A percentile compares a stretch with the other conserved stretches of the same genome.
Conservation (phyloP, 169 alveolate species). For the Cryptosporidium ubiquitum region DNA sequence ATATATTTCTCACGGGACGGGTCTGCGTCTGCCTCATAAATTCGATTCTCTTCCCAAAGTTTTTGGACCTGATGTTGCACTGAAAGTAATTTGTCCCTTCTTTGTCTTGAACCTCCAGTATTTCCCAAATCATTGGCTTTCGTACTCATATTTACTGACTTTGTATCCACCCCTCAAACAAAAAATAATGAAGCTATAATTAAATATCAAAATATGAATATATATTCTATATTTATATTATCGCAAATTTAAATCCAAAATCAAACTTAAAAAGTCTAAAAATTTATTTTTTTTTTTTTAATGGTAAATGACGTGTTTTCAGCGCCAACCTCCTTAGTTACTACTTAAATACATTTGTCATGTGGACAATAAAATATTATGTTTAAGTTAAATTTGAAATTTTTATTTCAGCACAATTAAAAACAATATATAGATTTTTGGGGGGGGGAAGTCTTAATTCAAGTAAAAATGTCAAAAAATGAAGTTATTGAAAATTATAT, state of each 20-base stretch:
- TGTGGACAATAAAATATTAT: neutral
- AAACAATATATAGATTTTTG: neutral
- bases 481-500: constrained; percentile 24
- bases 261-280: neutral
- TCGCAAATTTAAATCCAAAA: neutral
- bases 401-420: neutral
- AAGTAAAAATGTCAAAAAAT: constrained; percentile 5
- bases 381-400: too few relatives aligned
- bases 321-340: neutral
- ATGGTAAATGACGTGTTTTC: constrained; percentile 6
- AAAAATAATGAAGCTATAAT: neutral
- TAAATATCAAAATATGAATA: neutral
- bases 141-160: constrained; percentile 13
- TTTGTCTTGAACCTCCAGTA: constrained; percentile 45
- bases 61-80: constrained; percentile 88
- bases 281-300: too few relatives aligned
- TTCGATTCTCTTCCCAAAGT: constrained; percentile 88
- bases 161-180: neutral
- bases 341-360: neutral
- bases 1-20: constrained; percentile 89
- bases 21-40: constrained; percentile 89
- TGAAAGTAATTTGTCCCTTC: constrained; percentile 89
- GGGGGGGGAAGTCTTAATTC: neutral
- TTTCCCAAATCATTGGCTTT: constrained; percentile 12
- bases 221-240: neutral